These are phyloP conservation scores for Kalanchoe fedtschenkoi DNA, from an alignment of 164 flowering plant species.

Conservation along the genomic window DNA sequence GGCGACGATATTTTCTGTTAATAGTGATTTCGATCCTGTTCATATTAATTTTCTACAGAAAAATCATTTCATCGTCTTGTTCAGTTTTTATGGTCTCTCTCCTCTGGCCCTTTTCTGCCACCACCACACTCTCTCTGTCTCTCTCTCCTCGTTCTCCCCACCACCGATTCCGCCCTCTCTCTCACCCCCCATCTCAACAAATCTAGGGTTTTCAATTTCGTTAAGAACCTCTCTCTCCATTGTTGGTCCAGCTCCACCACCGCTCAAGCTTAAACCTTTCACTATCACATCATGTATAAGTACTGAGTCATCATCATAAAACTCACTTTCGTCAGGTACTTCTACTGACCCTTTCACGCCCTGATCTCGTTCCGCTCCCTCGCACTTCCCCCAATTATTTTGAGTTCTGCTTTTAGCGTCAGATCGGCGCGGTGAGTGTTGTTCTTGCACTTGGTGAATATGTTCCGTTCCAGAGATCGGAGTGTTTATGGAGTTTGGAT, in stretches of 20 bases:
- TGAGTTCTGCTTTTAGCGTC: not conserved
- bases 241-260: not conserved
- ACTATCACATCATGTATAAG: not conserved
- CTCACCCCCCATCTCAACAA: not conserved
- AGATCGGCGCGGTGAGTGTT: not conserved
- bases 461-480: not conserved
- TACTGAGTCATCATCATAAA: too few species aligned
- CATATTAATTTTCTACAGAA: too few species aligned
- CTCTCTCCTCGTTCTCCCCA: not conserved
- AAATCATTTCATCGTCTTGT: too few species aligned
- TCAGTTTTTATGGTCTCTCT: too few species aligned
- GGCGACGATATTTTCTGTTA: too few species aligned
- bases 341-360: not conserved
- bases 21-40: too few species aligned
- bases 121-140: not conserved
- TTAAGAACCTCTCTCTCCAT: not conserved
- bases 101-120: too few species aligned
- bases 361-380: not conserved
- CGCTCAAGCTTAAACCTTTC: not conserved
- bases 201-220: conserved; percentile 1
- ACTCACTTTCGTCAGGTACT: too few species aligned
- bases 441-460: not conserved
- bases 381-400: not conserved
- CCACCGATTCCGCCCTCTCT: not conserved
- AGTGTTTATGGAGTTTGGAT: not conserved